These are phyloP conservation scores for Penicillium pulvis DNA, from an alignment of 495 filamentous ascomycete genomes.

Conservation along the genomic window DNA sequence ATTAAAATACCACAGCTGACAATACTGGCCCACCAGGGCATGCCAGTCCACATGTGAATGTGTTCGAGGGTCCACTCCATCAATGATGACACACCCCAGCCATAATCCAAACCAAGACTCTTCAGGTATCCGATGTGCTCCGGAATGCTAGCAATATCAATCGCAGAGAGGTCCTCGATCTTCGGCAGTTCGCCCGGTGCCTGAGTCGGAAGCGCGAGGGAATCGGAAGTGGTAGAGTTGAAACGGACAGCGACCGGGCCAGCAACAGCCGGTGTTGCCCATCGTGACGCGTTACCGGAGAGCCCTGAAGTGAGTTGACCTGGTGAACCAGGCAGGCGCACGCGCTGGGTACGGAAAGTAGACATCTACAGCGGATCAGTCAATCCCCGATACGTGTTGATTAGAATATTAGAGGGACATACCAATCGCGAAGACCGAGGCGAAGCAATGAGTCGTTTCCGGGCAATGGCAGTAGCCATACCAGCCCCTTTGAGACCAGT, in stretches of 20 bases:
- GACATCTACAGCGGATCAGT: conserved; percentile 39
- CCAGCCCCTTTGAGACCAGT: conserved; percentile 36
- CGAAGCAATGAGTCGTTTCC: conserved; percentile 36
- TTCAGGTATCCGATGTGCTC: conserved; percentile 83
- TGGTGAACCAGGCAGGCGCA: conserved; percentile 25
- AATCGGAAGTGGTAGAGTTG: conserved; percentile 44
- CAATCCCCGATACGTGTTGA: conserved; percentile 15
- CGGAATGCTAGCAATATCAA: conserved; percentile 54
- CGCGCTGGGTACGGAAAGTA: conserved; percentile 35
- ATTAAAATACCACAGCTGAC: conserved; percentile 61
- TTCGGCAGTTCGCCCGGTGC: conserved; percentile 13
- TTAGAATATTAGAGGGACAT: conserved; percentile 15
- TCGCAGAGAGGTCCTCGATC: conserved; percentile 28
- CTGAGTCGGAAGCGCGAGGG: conserved; percentile 1
- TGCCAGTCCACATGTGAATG: conserved; percentile 68
- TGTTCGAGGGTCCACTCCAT: conserved; percentile 80
- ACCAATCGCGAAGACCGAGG: conserved; percentile 43
- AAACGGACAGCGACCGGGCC: conserved; percentile 39
- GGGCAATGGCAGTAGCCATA: conserved; percentile 32
- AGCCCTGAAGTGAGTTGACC: conserved; percentile 28
- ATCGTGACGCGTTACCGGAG: conserved; percentile 29
- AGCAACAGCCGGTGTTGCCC: conserved; percentile 22
- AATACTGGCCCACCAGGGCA: conserved; percentile 84
- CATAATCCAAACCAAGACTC: conserved; percentile 80
- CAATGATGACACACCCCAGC: conserved; percentile 69